Evolutionary conservation across 495 filamentous ascomycete species (phyloP).

Genomic region (Glonium stellatum): DNA sequence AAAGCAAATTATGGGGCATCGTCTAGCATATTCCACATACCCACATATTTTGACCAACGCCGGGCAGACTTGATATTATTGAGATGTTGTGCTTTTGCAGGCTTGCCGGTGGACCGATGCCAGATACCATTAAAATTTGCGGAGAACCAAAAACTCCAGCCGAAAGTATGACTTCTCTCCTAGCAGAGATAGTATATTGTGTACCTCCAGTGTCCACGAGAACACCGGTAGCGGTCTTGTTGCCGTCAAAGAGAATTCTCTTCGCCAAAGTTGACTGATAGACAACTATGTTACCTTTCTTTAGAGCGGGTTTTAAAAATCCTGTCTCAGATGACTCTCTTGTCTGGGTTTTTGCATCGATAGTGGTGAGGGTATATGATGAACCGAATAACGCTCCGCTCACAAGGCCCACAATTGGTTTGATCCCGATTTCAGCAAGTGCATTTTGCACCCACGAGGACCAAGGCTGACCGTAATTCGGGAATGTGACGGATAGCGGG

Average conservation of each 20-base stretch:
- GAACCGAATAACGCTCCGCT: slow-evolving; percentile 34
- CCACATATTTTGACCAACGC: slow-evolving; percentile 30
- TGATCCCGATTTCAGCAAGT: slow-evolving; percentile 1
- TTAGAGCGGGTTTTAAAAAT: slow-evolving; percentile 34
- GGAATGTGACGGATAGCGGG: slow-evolving; percentile 47
- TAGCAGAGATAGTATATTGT: slow-evolving; percentile 40
- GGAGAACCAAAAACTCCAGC: slow-evolving; percentile 38
- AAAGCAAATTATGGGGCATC: too few relatives aligned
- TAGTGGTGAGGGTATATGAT: slow-evolving; percentile 30
- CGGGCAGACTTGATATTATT: slow-evolving; percentile 14
- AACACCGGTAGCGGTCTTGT: slow-evolving; percentile 44
- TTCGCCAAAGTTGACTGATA: slow-evolving; percentile 39
- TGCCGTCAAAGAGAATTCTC: slow-evolving; percentile 40
- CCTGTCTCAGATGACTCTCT: slow-evolving; percentile 40
- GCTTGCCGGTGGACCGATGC: slow-evolving; percentile 19
- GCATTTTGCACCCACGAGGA: neutral
- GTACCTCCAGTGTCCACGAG: slow-evolving; percentile 35
- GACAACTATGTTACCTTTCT: slow-evolving; percentile 28
- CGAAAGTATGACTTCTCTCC: slow-evolving; percentile 50
- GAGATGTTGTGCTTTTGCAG: slow-evolving; percentile 18
- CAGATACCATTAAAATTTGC: slow-evolving; percentile 27
- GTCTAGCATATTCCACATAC: too few relatives aligned
- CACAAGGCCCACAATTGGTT: slow-evolving; percentile 25
- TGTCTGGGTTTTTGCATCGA: slow-evolving; percentile 33
- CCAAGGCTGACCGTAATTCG: slow-evolving; percentile 38